Conservation (phyloP, 495 filamentous ascomycete genomes). For the Neurospora cerealis region DNA sequence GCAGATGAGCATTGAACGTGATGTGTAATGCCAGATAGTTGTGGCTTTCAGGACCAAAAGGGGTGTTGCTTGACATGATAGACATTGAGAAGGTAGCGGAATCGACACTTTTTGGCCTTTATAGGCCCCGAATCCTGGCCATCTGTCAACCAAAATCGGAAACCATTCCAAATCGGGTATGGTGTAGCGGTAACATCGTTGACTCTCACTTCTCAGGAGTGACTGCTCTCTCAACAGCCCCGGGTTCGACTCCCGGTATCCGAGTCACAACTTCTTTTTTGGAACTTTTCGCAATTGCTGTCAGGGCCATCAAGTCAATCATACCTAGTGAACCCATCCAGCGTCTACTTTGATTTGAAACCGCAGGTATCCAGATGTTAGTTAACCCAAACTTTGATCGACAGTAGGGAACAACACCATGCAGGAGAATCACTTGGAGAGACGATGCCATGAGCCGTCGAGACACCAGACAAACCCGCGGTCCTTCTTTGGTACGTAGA, state of each 20-base stretch:
- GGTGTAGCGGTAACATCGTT: not conserved
- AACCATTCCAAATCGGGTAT: not conserved
- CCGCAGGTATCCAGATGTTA: not conserved
- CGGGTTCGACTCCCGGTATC: not conserved
- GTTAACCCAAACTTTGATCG: not conserved
- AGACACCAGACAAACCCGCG: not conserved
- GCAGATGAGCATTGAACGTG: too few species aligned
- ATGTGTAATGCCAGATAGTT: too few species aligned
- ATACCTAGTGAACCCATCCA: not conserved
- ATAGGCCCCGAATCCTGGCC: rapidly evolving
- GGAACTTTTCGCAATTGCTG: not conserved
- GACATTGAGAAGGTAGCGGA: not conserved
- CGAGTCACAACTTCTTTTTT: not conserved
- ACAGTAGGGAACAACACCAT: not conserved
- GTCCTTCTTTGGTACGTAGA: not conserved
- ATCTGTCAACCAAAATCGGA: not conserved
- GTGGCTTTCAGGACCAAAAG: not conserved
- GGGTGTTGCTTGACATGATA: not conserved
- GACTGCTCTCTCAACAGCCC: not conserved
- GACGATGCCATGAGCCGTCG: not conserved
- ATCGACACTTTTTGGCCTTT: not conserved
- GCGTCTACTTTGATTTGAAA: not conserved
- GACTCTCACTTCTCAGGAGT: not conserved
- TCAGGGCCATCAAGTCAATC: not conserved
- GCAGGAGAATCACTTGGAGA: too few species aligned